Evolutionary conservation across 2,329 filamentous ascomycete species (phyloP), one percentile per base, ranked within the genome.

Genomic region (Magnaporthiopsis rhizophila): DNA sequence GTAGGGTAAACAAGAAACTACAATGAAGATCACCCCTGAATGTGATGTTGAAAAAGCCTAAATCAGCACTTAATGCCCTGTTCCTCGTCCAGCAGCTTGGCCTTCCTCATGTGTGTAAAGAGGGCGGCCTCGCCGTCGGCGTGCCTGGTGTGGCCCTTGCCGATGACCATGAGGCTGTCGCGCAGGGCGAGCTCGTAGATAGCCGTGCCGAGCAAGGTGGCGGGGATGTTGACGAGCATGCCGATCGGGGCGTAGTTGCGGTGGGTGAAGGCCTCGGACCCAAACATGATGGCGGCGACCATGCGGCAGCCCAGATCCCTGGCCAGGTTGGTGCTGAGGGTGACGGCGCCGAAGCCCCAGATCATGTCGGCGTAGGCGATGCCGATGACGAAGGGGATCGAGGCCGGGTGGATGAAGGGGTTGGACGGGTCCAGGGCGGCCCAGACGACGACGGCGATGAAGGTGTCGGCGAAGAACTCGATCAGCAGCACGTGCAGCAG

Each of bases 371-470:
- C 81, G 70, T 84, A 86, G 6, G 78, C 83, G 5, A 86, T 69
- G 13, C 84, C 84, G 67, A 86, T 86, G 50, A 80, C 76, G 67
- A 83, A 84, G 4, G 83, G 82, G 0, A 79, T 79, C 30, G 73
- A 72, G 12, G 73, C 64, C 7, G 82, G 77, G 9, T 77, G 72
- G 32, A 86, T 75, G 70, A 86, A 86, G 0, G 83, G 83, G 71
- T 86, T 86, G 13, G 83, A 81, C 0, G 82, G 82, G 71, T 87
- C 84, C 38, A 86, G 75, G 59, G 75, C 76, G 9, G 83, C 78
- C 83, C 83, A 86, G 70, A 86, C 85, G 18, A 85, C 73, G 65
- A 86, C 76, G 34, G 79, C 80, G 64, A 86, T 81, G 72, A 85
- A 85, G 64, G 73, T 75, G 69, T 83, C 81, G 34, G 83, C 83